These are phyloP conservation scores for Macroventuria anomochaeta DNA, from an alignment of 2,329 filamentous ascomycete genomes.

Conservation along the genomic window DNA sequence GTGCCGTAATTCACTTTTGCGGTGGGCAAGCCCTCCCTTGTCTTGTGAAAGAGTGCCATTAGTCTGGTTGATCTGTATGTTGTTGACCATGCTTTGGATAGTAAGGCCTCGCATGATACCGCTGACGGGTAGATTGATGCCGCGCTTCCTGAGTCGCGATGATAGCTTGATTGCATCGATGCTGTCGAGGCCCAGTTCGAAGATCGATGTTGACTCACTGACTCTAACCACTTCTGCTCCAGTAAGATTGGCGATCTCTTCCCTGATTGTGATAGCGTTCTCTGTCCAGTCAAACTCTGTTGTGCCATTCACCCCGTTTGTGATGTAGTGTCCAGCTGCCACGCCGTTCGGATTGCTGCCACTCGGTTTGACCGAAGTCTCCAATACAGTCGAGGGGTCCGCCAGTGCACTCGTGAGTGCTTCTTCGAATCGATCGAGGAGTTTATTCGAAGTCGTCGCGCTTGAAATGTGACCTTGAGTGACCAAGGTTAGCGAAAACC, in stretches of 20 bases:
- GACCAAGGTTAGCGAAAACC: constrained; percentile 65
- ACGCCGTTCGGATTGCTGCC: not conserved
- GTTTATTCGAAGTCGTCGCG: constrained; percentile 38
- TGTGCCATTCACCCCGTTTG: not conserved
- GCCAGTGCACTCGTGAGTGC: constrained; percentile 47
- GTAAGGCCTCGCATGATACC: constrained; percentile 76
- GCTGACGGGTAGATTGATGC: constrained; percentile 71
- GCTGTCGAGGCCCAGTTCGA: constrained; percentile 87
- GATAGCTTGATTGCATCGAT: constrained; percentile 89
- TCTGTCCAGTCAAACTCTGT: constrained; percentile 64
- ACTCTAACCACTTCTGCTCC: constrained; percentile 61
- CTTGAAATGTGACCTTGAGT: constrained; percentile 58
- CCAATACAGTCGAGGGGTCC: constrained; percentile 36
- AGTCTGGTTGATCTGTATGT: constrained; percentile 16
- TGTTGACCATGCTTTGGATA: constrained; percentile 65
- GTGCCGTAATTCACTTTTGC: constrained; percentile 45
- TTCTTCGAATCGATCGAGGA: constrained; percentile 55
- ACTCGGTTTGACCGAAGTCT: constrained; percentile 19
- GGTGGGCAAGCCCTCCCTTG: constrained; percentile 24
- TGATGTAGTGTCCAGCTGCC: not conserved
- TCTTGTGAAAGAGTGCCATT: not conserved
- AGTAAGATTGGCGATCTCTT: constrained; percentile 69
- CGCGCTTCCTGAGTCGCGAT: constrained; percentile 68
- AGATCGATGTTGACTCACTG: constrained; percentile 67
- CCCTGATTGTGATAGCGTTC: constrained; percentile 60